phyloP scores from a whole-genome alignment of 2,329 filamentous ascomycete species.

The Hymenotorrendiella dingleyae region DNA sequence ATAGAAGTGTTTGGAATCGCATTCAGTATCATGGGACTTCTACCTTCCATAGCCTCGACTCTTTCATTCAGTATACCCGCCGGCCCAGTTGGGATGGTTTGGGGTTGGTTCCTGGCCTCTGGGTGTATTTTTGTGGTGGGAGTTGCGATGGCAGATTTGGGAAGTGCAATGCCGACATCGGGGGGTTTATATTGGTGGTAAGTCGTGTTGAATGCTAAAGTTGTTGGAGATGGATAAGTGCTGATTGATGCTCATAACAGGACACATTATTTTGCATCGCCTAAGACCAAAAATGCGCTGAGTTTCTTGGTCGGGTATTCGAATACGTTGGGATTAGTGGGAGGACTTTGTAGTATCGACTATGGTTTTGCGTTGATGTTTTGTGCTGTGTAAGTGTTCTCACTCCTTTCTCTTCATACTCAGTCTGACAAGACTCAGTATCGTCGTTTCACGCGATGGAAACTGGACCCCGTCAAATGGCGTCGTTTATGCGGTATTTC shows the following conservation, averaged over 20 bases:
- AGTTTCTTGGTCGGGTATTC: conserved; percentile 56
- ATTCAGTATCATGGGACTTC: conserved; percentile 54
- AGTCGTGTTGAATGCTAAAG: not conserved
- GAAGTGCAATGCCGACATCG: conserved; percentile 50
- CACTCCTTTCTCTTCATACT: not conserved
- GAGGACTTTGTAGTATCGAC: conserved; percentile 56
- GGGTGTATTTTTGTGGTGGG: conserved; percentile 53
- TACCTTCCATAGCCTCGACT: conserved; percentile 55
- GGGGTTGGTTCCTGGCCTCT: conserved; percentile 55
- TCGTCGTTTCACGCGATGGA: conserved; percentile 51
- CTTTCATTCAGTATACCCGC: conserved; percentile 53
- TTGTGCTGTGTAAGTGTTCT: conserved; percentile 40
- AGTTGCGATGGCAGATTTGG: conserved; percentile 50
- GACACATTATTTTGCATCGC: conserved; percentile 52
- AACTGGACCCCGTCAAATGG: conserved; percentile 50
- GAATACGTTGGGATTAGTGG: conserved; percentile 55
- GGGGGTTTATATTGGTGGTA: conserved; percentile 49
- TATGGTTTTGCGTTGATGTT: conserved; percentile 52
- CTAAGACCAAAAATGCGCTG: conserved; percentile 49
- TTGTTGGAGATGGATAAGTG: not conserved
- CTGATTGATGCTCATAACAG: conserved; percentile 32
- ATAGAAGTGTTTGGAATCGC: conserved; percentile 57
- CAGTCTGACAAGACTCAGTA: conserved; percentile 23
- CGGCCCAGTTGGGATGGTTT: conserved; percentile 55
- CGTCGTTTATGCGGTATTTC: conserved; percentile 51